A percentile compares a stretch with the other conserved stretches of the same genome.
Evolutionary conservation across 176 grass and related monocot species (phyloP).

Genomic region (Metroxylon sagu): DNA sequence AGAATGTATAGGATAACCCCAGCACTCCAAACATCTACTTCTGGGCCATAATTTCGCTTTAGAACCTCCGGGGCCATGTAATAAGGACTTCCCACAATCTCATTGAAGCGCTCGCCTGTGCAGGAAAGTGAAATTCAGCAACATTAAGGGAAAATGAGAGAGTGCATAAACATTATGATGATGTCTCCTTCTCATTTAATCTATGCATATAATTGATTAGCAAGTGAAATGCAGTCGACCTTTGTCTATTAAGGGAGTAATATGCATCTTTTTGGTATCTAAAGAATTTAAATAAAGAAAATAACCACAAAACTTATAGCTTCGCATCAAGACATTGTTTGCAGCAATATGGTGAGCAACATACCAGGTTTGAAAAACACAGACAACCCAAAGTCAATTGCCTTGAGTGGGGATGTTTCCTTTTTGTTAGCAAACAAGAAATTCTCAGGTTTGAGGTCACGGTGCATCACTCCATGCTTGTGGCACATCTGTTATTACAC

Average conservation of each 20-base stretch:
- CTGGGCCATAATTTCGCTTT: conserved; percentile 17
- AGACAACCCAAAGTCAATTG: conserved; percentile 10
- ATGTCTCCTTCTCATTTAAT: too few species aligned
- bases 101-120: conserved; percentile 9
- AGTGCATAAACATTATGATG: too few species aligned
- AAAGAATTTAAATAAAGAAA: too few species aligned
- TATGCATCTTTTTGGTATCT: too few species aligned
- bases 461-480: conserved; percentile 16
- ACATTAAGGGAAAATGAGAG: too few species aligned
- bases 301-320: too few species aligned
- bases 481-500: conserved; percentile 7
- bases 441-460: conserved; percentile 15
- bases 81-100: conserved; percentile 21
- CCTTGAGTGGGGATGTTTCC: conserved; percentile 10
- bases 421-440: conserved; percentile 15
- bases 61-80: conserved; percentile 23
- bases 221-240: too few species aligned
- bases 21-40: conserved; percentile 23
- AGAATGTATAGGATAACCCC: conserved; percentile 22
- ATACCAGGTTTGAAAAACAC: conserved; percentile 14
- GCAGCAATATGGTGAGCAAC: not conserved
- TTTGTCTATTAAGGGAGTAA: too few species aligned
- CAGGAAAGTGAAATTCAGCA: not conserved
- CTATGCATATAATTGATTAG: too few species aligned
- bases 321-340: too few species aligned